Base-by-base conservation (phyloP, 2,329 filamentous ascomycete species). In the Fusarium sp. region DNA sequence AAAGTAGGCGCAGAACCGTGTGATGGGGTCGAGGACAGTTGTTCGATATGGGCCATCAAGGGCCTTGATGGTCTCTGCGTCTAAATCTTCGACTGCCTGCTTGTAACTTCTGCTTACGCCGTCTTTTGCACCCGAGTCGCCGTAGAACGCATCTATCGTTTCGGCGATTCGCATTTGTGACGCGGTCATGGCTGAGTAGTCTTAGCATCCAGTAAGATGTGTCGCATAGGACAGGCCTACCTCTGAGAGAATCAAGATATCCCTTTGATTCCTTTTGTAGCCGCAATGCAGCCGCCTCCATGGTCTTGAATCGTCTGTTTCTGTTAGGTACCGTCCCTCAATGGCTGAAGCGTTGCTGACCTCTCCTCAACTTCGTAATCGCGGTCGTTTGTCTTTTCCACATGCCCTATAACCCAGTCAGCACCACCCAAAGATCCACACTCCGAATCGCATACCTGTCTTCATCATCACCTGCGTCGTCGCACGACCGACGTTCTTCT, bases 381-480 rank as follows among this genome's bases (percentile, higher is more conserved):
- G 73, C 97, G 93, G 83, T 99, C 96, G 80, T 95, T 98, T 26
- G 96, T 99, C 84, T 96, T 95, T 83, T 99, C 96, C 75, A 99
- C 97, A 84, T 98, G 96, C 64, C 96, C 93, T 89, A 73, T 9
- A 45, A 5, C 7, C 17, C 26, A 31, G 39, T 76, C 31, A 77
- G 70, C 49, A 33, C 21, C 19, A 6, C 26, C 15, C 33, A 14
- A 7, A 21, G 2, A 19, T 9, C 15, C 26, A 26, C 19, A 28
- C n/a, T 21, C 31, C 10, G 11, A 15, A 26, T 15, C 36, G 76
- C 85, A 70, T 80, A 92, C 91, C 93, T 60, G 94, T 97, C 88
- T 99, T 99, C 95, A 99, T 98, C 94, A 99, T 98, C 68, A 98
- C 95, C 90, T 98, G 94, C 84, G 97, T 99, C 82, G 95, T 98